Percentiles rank a stretch among this genome's conserved stretches.
These are phyloP conservation scores for Chaetomium cochliodes DNA, from an alignment of 495 filamentous ascomycete genomes.

Conservation along the genomic window DNA sequence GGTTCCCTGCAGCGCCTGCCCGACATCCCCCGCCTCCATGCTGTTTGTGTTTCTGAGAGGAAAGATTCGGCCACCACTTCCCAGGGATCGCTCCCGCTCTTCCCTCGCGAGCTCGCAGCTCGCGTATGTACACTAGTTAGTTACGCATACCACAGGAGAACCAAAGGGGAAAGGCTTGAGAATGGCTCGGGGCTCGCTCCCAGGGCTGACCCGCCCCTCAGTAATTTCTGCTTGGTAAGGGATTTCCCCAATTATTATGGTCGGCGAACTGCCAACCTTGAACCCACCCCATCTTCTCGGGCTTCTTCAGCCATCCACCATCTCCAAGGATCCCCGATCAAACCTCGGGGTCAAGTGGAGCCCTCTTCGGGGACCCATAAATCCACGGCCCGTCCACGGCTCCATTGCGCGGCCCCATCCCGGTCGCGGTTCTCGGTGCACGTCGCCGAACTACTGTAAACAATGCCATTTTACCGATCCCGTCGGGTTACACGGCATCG, in stretches of 20 bases:
- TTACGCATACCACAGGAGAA: neutral
- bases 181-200: no score
- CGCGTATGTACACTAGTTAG: no score
- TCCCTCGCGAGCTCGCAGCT: no score
- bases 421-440: conserved; percentile 10
- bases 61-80: neutral
- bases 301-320: no score
- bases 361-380: neutral
- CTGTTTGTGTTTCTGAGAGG: no score
- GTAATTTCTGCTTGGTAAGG: neutral
- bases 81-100: neutral
- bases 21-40: neutral
- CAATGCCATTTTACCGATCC: neutral
- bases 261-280: conserved; percentile 4
- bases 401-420: neutral
- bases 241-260: neutral
- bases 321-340: neutral
- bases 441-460: conserved; percentile 6
- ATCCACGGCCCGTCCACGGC: neutral
- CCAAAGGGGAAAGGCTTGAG: neutral
- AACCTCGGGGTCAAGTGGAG: neutral
- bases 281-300: neutral
- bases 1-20: neutral
- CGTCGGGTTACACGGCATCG: conserved; percentile 4
- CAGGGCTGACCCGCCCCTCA: neutral